Evolutionary conservation across 768 basidiomycete genomes (phyloP), one percentile per base, ranked within the genome.

Genomic region (Pisolithus albus): DNA sequence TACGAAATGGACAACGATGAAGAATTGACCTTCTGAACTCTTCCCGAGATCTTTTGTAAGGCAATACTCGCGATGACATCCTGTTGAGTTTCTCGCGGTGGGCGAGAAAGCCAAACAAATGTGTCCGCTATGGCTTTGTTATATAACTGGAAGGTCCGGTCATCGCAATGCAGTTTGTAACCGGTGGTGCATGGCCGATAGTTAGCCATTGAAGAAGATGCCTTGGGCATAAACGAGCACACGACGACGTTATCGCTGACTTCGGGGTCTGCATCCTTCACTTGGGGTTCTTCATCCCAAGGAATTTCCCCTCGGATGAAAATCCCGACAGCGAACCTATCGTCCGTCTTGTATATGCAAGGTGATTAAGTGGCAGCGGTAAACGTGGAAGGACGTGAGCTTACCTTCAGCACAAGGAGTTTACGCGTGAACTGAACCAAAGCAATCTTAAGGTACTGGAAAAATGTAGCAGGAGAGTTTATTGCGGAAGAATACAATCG

Each of bases 61-160:
- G 84, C 84, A 13, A 84, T 81, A 54, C 84, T 85, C 1, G 74
- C 66, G 1, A 75, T 69, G 21, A 82, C 70, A 38, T 82, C 81
- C 8, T 71, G 59, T 3, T 68, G 71, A 0, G 76, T 73, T 7
- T 70, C 70, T 16, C 61, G 62, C 5, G 79, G 75, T 9, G 76
- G 75, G 13, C 77, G 74, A 8, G 73, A 70, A 32, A 85, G 67
- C 55, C 79, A 82, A 28, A 85, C 65, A 52, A 85, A 85, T 0
- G 82, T 84, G 54, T 85, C 72, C 0, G 59, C 67, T 24, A 71
- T 59, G 0, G 77, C 59, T 49, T 74, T 74, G 58, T 84, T 74
- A 61, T 80, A 86, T 2, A 86, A 70, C 58, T 85, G 80, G 41
- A 86, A 63, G 47, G 71, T 72, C 13, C 67, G 68, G n/a, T 83